These are phyloP conservation scores for Begonia fuchsioides DNA, from an alignment of 306 rosid genomes.

Conservation along the genomic window DNA sequence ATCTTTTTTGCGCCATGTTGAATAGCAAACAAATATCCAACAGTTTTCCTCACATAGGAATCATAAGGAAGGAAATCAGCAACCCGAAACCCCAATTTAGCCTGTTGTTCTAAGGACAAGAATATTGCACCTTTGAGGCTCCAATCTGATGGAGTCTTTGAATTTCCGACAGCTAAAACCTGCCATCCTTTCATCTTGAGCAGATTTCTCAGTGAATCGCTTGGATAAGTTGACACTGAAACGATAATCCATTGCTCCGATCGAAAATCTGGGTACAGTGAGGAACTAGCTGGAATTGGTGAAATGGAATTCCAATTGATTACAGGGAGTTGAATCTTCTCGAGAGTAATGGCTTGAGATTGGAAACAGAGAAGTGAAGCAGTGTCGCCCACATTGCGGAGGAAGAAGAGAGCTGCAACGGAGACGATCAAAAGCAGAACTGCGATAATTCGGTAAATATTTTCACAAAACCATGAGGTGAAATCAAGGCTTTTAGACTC, in stretches of 20 bases:
- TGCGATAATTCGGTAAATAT: slow-evolving; percentile 39
- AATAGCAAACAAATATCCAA: slow-evolving; percentile 86
- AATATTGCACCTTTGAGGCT: slow-evolving; percentile 72
- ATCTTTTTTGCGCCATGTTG: slow-evolving; percentile 93
- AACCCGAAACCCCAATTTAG: slow-evolving; percentile 70
- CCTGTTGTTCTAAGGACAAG: slow-evolving; percentile 73
- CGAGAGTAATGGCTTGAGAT: slow-evolving; percentile 39
- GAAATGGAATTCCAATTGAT: slow-evolving; percentile 44
- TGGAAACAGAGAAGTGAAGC: slow-evolving; percentile 87
- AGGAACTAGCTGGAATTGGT: slow-evolving; percentile 33
- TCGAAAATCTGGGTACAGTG: slow-evolving; percentile 46
- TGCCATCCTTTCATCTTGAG: slow-evolving; percentile 84
- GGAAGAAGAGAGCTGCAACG: slow-evolving; percentile 66
- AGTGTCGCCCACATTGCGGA: slow-evolving; percentile 69
- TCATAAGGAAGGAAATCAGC: slow-evolving; percentile 76
- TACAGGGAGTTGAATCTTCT: slow-evolving; percentile 56
- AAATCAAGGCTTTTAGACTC: slow-evolving; percentile 52
- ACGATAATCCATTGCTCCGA: slow-evolving; percentile 85
- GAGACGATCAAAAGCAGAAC: slow-evolving; percentile 35
- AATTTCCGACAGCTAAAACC: slow-evolving; percentile 70
- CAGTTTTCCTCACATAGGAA: slow-evolving; percentile 77
- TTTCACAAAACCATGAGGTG: slow-evolving; percentile 71
- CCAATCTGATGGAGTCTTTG: slow-evolving; percentile 85
- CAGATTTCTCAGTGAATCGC: slow-evolving; percentile 45
- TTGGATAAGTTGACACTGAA: slow-evolving; percentile 59